phyloP scores from a whole-genome alignment of 352 stramenopile species.

The Phytophthora chlamydospora region DNA sequence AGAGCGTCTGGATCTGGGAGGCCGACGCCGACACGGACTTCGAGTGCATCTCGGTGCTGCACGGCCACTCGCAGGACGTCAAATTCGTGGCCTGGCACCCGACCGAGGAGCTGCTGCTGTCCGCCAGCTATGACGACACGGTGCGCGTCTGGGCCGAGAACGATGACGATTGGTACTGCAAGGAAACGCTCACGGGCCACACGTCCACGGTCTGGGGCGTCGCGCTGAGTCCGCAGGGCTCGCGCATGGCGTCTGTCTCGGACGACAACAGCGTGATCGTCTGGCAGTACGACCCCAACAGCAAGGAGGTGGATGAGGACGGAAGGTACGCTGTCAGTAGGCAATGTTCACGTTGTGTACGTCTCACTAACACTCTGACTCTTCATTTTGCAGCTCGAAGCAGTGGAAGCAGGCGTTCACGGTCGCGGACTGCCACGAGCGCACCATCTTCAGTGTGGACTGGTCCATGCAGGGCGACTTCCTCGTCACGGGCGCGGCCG shows the following conservation, averaged over 20 bases:
- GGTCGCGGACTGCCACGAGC: constrained; percentile 87
- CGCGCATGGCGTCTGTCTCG: constrained; percentile 87
- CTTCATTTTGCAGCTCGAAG: constrained; percentile 37
- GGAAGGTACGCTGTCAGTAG: constrained; percentile 37
- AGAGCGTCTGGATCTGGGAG: constrained; percentile 99
- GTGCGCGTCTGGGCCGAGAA: constrained; percentile 96
- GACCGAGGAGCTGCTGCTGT: constrained; percentile 85
- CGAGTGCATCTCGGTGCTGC: constrained; percentile 97
- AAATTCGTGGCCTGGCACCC: constrained; percentile 96
- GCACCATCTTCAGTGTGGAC: constrained; percentile 93
- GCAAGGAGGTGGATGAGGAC: constrained; percentile 51
- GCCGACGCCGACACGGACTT: constrained; percentile 94
- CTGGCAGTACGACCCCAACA: constrained; percentile 88
- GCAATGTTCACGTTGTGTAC: not conserved
- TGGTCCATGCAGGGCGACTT: constrained; percentile 90
- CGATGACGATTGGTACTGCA: constrained; percentile 97
- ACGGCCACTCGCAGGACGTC: constrained; percentile 96
- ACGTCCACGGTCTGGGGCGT: constrained; percentile 96
- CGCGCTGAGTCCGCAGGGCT: constrained; percentile 75
- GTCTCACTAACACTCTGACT: not conserved
- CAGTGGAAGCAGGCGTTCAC: constrained; percentile 87
- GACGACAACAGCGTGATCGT: constrained; percentile 94
- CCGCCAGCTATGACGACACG: constrained; percentile 96
- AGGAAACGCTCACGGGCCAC: constrained; percentile 91
- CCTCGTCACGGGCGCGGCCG: constrained; percentile 89